Conservation (phyloP, 2,329 filamentous ascomycete genomes). For the Lasiodiplodia gonubiensis region DNA sequence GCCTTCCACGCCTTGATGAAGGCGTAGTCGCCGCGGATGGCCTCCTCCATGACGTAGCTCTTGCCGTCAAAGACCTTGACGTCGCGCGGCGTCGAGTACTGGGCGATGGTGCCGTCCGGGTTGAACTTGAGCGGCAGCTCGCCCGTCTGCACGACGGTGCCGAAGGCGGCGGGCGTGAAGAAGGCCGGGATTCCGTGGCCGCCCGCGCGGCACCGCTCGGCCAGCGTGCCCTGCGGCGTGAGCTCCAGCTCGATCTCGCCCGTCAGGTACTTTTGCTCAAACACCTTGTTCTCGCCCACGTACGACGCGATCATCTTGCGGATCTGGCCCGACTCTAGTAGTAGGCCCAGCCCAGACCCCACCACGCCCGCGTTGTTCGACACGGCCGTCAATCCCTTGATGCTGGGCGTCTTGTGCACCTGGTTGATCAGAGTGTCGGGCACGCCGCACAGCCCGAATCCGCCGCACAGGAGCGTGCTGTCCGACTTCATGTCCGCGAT, state of each 20-base stretch:
- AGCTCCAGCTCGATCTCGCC: slow-evolving; percentile 78
- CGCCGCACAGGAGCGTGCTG: slow-evolving; percentile 45
- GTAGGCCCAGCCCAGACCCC: slow-evolving; percentile 70
- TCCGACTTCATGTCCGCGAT: slow-evolving; percentile 47
- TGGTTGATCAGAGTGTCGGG: slow-evolving; percentile 49
- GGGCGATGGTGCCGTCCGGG: slow-evolving; percentile 63
- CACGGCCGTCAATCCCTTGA: slow-evolving; percentile 70
- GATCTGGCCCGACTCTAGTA: slow-evolving; percentile 73
- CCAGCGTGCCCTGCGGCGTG: slow-evolving; percentile 76
- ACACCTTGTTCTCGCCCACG: slow-evolving; percentile 76
- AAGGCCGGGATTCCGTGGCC: slow-evolving; percentile 81
- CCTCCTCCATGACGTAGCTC: slow-evolving; percentile 77
- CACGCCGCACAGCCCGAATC: slow-evolving; percentile 48
- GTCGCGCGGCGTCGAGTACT: slow-evolving; percentile 70
- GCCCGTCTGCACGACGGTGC: slow-evolving; percentile 70
- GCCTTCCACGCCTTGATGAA: slow-evolving; percentile 79
- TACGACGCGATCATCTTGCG: slow-evolving; percentile 76
- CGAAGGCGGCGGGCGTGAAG: slow-evolving; percentile 73
- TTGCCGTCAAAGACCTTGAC: slow-evolving; percentile 75
- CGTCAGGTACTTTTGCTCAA: slow-evolving; percentile 75
- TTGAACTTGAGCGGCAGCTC: slow-evolving; percentile 70
- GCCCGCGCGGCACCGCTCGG: slow-evolving; percentile 73
- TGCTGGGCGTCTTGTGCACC: slow-evolving; percentile 43
- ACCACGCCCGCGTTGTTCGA: slow-evolving; percentile 81
- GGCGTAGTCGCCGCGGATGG: slow-evolving; percentile 76